Percentiles rank a stretch among this genome's conserved stretches.
phyloP scores from a whole-genome alignment of 257 asterid genomes.

The Ajuga chamaepitys region DNA sequence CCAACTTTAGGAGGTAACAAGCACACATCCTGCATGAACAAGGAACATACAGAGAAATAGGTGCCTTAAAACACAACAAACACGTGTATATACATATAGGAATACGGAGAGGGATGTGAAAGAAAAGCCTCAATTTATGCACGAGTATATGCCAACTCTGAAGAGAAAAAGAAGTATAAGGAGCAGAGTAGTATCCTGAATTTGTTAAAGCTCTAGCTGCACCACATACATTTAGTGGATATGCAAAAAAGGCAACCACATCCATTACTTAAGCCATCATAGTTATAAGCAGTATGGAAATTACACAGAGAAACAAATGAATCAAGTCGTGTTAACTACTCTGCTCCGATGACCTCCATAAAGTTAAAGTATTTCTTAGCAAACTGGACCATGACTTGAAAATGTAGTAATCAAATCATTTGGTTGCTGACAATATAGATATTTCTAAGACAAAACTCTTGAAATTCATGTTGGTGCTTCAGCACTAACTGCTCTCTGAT shows the following conservation, averaged over 20 bases:
- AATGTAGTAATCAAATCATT: neutral
- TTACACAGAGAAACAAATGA: neutral
- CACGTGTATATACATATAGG: neutral
- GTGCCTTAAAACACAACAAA: neutral
- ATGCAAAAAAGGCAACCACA: neutral
- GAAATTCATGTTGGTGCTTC: neutral
- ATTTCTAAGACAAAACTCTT: neutral
- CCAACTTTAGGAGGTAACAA: slow-evolving; percentile 83
- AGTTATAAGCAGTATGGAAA: neutral
- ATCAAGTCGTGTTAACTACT: neutral
- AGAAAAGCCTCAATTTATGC: neutral
- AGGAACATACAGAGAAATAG: neutral
- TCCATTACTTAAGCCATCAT: neutral
- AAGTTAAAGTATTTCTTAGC: neutral
- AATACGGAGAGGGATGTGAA: neutral
- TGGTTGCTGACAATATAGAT: neutral
- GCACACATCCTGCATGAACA: slow-evolving; percentile 70
- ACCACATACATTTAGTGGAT: neutral
- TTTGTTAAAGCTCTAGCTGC: neutral
- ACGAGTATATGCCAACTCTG: neutral
- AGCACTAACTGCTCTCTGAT: neutral
- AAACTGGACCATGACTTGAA: neutral
- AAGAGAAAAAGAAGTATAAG: neutral
- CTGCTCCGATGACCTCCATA: neutral
- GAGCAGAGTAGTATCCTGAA: neutral